Percentiles rank a stretch among this genome's conserved stretches.
Evolutionary conservation across 495 filamentous ascomycete genomes (phyloP).

Genomic region (Cercophora sp.): DNA sequence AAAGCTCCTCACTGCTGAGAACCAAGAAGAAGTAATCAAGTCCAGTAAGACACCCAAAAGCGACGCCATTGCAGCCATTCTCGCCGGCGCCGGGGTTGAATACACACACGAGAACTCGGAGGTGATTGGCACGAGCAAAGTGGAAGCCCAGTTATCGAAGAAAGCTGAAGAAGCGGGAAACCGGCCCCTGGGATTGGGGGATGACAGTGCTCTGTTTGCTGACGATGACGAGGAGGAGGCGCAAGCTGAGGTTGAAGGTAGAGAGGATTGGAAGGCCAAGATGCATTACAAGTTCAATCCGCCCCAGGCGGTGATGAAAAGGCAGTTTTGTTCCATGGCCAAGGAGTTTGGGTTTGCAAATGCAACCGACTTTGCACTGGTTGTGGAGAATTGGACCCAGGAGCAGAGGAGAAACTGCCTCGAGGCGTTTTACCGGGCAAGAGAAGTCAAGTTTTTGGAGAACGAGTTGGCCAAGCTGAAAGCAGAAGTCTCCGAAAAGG

Average conservation of each 20-base stretch:
- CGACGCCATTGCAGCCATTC: conserved; percentile 84
- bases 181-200: conserved; percentile 38
- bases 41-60: conserved; percentile 41
- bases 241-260: conserved; percentile 1
- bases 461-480: conserved; percentile 14
- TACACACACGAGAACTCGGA: conserved; percentile 97
- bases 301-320: conserved; percentile 63
- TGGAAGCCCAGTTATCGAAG: conserved; percentile 75
- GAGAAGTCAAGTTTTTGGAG: conserved; percentile 38
- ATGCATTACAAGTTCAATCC: conserved; percentile 68
- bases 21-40: conserved; percentile 34
- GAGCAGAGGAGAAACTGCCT: conserved; percentile 74
- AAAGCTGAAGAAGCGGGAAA: conserved; percentile 65
- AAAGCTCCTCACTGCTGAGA: conserved; percentile 58
- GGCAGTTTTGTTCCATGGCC: conserved; percentile 92
- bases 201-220: conserved; percentile 31
- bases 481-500: conserved; percentile 6
- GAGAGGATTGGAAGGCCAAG: conserved; percentile 1
- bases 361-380: conserved; percentile 83
- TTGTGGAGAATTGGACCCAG: conserved; percentile 92
- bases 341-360: conserved; percentile 69
- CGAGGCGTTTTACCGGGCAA: conserved; percentile 69
- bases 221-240: conserved; percentile 5
- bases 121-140: conserved; percentile 81
- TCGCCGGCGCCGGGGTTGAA: conserved; percentile 82